Evolutionary conservation across 2,329 filamentous ascomycete species (phyloP), one percentile per base, ranked within the genome.

Genomic region (Fusarium sp.): DNA sequence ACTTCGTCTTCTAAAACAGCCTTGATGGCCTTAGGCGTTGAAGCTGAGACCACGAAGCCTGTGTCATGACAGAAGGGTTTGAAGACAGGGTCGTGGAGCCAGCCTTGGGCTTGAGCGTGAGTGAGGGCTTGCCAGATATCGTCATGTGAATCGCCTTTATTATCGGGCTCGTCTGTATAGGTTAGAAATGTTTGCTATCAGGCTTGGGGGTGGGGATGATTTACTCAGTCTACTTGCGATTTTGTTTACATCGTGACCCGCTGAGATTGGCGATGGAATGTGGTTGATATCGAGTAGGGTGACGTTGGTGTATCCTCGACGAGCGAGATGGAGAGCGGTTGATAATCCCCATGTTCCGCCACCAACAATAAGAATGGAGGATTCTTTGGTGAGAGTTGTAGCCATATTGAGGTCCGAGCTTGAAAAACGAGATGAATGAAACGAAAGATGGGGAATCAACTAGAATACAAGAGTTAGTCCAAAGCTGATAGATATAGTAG

Each of bases 271-370:
- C 2, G 70, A 72, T 0, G 70, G 70, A 5, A 72, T 71, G 0
- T 43, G n/a, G 11, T 69, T 71, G 2, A 51, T 20, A 16, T 72
- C 70, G 3, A 72, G 61, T 4, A 72, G 65, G 0, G 61, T 64
- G 18, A 72, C 47, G 2, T 63, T 66, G 2, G 32, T 58, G 11
- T 71, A 71, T 9, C 61, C 68, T 34, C 70, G 60, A 18, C 70
- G 70, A 1, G 32, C 60, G 12, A 72, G 61, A 24, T 71, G 68
- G 10, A 72, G 65, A 5, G 70, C 61, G 1, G 70, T 69, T 29
- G 70, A 72, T 6, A 55, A 71, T 25, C 70, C 70, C 70, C 70
- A 72, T 8, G 70, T 72, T 32, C 68, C 70, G 14, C 70, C 70
- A 16, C 70, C 68, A 6, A 69, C 49, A n/a, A 72, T 71, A 24